phyloP scores from a whole-genome alignment of 2,329 filamentous ascomycete genomes.

The Calonectria pteridis region DNA sequence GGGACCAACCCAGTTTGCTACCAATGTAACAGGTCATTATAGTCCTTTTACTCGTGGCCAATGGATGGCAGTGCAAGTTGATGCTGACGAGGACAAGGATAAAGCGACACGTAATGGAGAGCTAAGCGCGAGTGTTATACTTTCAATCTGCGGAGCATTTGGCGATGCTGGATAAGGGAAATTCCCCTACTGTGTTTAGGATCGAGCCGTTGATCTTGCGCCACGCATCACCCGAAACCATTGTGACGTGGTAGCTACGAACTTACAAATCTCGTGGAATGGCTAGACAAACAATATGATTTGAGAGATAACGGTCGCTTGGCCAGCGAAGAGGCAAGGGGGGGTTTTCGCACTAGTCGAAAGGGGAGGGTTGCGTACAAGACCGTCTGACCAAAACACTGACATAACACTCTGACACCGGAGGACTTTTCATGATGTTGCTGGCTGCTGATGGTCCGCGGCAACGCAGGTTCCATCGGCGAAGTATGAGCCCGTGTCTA shows the following conservation, averaged over 20 bases:
- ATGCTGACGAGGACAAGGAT: constrained; percentile 3
- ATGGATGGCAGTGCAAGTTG: neutral
- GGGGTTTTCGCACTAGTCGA: neutral
- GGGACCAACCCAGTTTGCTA: constrained; percentile 3
- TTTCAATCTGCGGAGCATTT: neutral
- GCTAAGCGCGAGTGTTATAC: neutral
- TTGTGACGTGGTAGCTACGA: neutral
- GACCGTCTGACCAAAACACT: constrained; percentile 20
- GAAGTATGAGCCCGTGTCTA: neutral
- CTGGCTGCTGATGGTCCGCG: neutral
- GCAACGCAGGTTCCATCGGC: neutral
- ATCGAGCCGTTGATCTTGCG: neutral
- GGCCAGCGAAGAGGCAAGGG: neutral
- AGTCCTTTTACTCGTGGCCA: neutral
- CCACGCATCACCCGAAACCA: neutral
- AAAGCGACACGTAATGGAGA: neutral
- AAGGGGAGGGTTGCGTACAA: neutral
- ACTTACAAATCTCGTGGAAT: neutral
- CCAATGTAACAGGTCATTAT: neutral
- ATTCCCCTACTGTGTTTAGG: neutral
- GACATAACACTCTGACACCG: constrained; percentile 4
- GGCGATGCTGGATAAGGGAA: neutral
- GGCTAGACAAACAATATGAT: neutral
- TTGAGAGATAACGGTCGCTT: neutral
- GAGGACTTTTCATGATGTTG: neutral